Base-by-base conservation (phyloP, 306 rosid genomes). In the Malus sylvestris region DNA sequence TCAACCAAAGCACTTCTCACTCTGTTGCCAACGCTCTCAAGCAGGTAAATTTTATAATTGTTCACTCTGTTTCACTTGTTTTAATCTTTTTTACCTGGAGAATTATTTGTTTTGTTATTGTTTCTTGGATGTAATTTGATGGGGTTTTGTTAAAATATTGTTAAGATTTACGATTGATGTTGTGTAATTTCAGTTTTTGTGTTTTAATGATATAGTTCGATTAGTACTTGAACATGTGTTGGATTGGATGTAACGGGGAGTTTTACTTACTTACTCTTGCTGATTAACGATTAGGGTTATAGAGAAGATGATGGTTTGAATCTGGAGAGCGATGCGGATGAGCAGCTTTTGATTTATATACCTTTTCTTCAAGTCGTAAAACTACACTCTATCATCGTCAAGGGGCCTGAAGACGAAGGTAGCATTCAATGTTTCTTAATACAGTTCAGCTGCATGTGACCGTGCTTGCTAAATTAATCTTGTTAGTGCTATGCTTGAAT, bases 311-410 rank as follows among this genome's bases (percentile, higher is more conserved):
- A 95, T 46, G 90, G 91, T 73, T 89, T 95, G 89, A 87, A 83
- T 88, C 83, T 95, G 79, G 96, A 92, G 85, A 95, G 99, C 81
- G 99, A 92, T 84, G 97, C 99, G 0, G 99, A 95, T 79, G 99
- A 95, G 83, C 99, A 92, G 83, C 93, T 95, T 86, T 83, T 95
- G 88, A 83, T 95, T 72, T 95, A 92, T 79, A 81, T 95, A 71
- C 97, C 99, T 67, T 95, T 95, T 71, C 87, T 77, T 30, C 97
- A 92, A 92, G 97, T 95, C 11, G 76, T 95, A 65, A 95, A 95
- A 78, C 87, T 95, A 74, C 87, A 89, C 68, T 86, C 99, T 49
- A n/a, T 92, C 72, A 82, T 77, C 79, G 55, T 95, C 83, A 83
- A 74, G 74, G 99, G 97, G 68, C 92, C 91, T 66, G 99, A 92